These are phyloP conservation scores for Mikania micrantha DNA, from an alignment of 129 eudicot species.

Conservation along the genomic window DNA sequence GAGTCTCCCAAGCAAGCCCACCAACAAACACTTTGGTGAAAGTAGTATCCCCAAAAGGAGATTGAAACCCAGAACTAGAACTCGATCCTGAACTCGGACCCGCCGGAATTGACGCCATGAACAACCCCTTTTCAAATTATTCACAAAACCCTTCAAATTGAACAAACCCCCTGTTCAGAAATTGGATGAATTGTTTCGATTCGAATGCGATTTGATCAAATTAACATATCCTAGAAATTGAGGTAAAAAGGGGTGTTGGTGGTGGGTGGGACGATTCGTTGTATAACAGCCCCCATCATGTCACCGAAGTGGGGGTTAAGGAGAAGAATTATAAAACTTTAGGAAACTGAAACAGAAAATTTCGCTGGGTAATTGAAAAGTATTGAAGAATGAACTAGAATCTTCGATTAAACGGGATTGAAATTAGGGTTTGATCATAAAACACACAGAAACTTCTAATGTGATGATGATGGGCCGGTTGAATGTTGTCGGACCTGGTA, in stretches of 20 bases:
- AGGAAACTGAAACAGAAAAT: neutral
- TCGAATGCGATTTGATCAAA: neutral
- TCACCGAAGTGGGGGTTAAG: slow-evolving; percentile 13
- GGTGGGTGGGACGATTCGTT: slow-evolving; percentile 20
- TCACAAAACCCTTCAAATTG: neutral
- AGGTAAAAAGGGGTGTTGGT: neutral
- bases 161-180: neutral
- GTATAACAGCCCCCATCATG: slow-evolving; percentile 2
- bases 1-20: slow-evolving; percentile 98
- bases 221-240: slow-evolving; percentile 12
- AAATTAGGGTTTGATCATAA: slow-evolving; percentile 1
- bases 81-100: slow-evolving; percentile 67
- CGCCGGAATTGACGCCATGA: slow-evolving; percentile 46
- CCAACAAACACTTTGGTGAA: slow-evolving; percentile 91
- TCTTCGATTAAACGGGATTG: neutral
- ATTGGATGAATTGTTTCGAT: neutral
- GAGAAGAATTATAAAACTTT: neutral
- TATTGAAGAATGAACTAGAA: neutral
- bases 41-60: slow-evolving; percentile 90
- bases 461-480: slow-evolving; percentile 22
- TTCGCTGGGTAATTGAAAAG: neutral
- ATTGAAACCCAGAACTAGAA: slow-evolving; percentile 64
- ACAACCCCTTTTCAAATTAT: neutral
- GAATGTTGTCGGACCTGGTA: too few relatives aligned
- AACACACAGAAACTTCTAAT: slow-evolving; percentile 9